These are phyloP conservation scores for Orbilia ellipsospora DNA, from an alignment of 2,329 filamentous ascomycete genomes.

Conservation along the genomic window DNA sequence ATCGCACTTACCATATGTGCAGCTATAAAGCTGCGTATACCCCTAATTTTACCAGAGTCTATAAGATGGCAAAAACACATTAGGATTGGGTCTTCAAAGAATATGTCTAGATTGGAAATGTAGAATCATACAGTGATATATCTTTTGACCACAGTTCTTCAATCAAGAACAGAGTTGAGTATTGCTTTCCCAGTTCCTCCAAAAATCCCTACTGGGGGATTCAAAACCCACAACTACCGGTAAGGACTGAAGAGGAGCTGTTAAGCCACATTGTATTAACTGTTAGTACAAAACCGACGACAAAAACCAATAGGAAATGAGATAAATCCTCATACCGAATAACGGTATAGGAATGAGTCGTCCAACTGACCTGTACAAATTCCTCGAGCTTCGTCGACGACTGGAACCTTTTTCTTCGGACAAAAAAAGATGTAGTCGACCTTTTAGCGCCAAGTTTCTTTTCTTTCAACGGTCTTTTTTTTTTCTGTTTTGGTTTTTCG, in stretches of 20 bases:
- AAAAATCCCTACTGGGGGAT: not conserved
- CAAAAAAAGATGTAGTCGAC: conserved; percentile 5
- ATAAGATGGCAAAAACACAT: not conserved
- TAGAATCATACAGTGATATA: not conserved
- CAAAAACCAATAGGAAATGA: not conserved
- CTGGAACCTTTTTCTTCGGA: not conserved
- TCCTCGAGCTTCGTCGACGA: conserved; percentile 6
- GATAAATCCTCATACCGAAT: not conserved
- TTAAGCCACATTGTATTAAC: not conserved
- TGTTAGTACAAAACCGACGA: not conserved
- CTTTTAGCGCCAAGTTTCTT: not conserved
- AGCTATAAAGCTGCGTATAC: conserved; percentile 48
- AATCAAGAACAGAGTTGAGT: conserved; percentile 1
- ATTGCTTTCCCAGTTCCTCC: not conserved
- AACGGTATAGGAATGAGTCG: not conserved
- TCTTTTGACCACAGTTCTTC: conserved; percentile 10
- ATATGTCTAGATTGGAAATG: not conserved
- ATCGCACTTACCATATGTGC: conserved; percentile 26
- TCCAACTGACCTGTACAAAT: conserved; percentile 18
- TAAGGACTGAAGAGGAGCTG: conserved; percentile 15
- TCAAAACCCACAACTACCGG: not conserved
- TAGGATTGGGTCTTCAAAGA: not conserved
- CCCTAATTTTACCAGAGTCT: conserved; percentile 27
- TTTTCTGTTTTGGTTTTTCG: conserved; percentile 11
- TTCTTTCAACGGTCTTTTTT: conserved; percentile 13